Evolutionary conservation across 2,329 filamentous ascomycete genomes (phyloP).

Genomic region (Lecanosticta acicola): DNA sequence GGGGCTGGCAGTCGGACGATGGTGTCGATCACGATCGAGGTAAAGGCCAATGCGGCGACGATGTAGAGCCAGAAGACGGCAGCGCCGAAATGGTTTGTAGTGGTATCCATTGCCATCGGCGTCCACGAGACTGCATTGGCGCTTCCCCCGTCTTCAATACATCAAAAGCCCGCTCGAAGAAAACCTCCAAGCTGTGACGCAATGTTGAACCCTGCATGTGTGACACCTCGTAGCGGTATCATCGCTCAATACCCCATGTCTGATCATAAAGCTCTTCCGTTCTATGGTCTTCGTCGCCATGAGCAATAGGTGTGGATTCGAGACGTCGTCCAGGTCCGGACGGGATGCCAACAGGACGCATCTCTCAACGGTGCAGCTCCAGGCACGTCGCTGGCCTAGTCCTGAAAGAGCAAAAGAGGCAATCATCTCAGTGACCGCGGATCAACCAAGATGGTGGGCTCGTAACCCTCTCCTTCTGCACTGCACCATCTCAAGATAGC

Average conservation of each 20-base stretch:
- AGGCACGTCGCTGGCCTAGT: too few relatives aligned
- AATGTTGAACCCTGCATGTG: background rate
- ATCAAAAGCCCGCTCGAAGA: too few relatives aligned
- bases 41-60: constrained; percentile 26
- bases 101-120: background rate
- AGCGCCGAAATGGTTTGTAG: constrained; percentile 26
- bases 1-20: constrained; percentile 12
- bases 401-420: too few relatives aligned
- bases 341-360: background rate
- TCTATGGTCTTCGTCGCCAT: too few relatives aligned
- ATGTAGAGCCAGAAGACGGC: constrained; percentile 34
- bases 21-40: constrained; percentile 16
- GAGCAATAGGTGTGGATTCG: too few relatives aligned
- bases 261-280: too few relatives aligned
- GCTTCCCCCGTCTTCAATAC: too few relatives aligned
- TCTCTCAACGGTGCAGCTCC: too few relatives aligned
- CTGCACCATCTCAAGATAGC: constrained; percentile 21
- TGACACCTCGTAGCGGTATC: background rate
- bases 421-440: constrained; percentile 20
- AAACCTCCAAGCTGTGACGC: background rate
- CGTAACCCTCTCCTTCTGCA: constrained; percentile 18
- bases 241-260: too few relatives aligned
- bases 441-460: constrained; percentile 25
- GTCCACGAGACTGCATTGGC: too few relatives aligned
- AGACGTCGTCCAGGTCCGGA: too few relatives aligned